Evolutionary conservation across 257 asterid species (phyloP), one percentile per base, ranked within the genome.

Genomic region (Penstemon davidsonii): DNA sequence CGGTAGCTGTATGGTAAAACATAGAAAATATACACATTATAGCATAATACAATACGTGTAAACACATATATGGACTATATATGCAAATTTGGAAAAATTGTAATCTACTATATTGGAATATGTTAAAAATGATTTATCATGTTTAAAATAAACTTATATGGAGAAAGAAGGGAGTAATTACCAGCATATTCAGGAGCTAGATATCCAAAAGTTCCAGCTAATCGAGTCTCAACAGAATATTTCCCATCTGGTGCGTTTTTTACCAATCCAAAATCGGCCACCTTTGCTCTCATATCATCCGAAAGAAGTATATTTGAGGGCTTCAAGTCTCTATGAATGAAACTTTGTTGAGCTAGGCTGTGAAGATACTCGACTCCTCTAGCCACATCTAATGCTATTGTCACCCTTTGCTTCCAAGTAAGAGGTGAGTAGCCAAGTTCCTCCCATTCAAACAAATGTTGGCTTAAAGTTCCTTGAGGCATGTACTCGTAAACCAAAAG

Each of bases 171-270:
- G 19, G 67, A 7, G 40, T 58, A 6, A 64, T 79, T 75, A 90
- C 97, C 97, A 7, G 97, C 99, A 71, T 93, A 93, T 69, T 93
- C 98, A 7, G 98, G 98, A 36, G 98, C 98, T 76, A 93, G 98
- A 78, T 93, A 93, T 25, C 98, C 96, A 37, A 93, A 93, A 0
- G 97, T 93, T 44, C 99, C 97, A 39, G 98, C 97, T 85, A 93
- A 79, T 25, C 95, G 78, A 3, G 97, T 93, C 86, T 93, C 99
- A 4, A 93, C 89, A 9, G 97, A 93, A 42, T 93, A 90, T 74
- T 90, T 87, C 56, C 97, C 99, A 49, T 88, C 92, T 3, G 99
- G 97, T 3, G 99, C 99, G 58, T 93, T 88, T 67, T 81, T 87
- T 3, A 93, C 97, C 74, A 93, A 77, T 42, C 98, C 97, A 61